phyloP scores from a whole-genome alignment of 345 rosid species.

The Orychophragmus violaceus region DNA sequence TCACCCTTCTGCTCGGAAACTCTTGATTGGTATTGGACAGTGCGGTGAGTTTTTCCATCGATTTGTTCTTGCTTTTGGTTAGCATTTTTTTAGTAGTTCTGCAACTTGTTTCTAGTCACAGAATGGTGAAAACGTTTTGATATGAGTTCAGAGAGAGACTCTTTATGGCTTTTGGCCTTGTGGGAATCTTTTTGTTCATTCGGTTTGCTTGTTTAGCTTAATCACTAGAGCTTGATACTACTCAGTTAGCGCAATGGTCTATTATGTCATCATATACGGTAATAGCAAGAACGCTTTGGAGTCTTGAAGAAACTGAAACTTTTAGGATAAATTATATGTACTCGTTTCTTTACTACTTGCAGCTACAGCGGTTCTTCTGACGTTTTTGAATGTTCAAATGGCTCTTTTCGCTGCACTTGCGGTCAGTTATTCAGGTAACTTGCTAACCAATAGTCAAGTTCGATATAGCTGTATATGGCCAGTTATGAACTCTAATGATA shows the following conservation, averaged over 20 bases:
- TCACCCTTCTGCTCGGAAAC: slow-evolving; percentile 43
- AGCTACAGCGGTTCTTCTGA: slow-evolving; percentile 64
- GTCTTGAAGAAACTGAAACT: not conserved
- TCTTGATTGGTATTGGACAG: slow-evolving; percentile 58
- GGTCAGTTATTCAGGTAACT: slow-evolving; percentile 69
- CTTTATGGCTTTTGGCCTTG: not conserved
- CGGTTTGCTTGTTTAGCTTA: not conserved
- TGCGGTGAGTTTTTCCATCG: slow-evolving; percentile 51
- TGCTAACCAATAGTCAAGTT: not conserved
- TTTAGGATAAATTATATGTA: not conserved
- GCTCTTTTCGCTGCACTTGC: slow-evolving; percentile 66
- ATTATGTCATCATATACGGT: not conserved
- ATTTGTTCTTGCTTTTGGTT: not conserved
- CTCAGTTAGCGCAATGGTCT: not conserved
- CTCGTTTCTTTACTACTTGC: slow-evolving; percentile 32
- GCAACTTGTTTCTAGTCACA: not conserved
- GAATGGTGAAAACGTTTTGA: not conserved
- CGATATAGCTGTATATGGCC: not conserved
- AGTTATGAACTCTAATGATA: not conserved
- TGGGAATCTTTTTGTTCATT: not conserved
- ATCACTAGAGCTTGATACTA: not conserved
- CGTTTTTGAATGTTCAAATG: slow-evolving; percentile 74
- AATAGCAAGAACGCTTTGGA: not conserved
- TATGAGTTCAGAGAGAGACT: not conserved
- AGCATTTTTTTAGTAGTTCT: not conserved